phyloP scores from a whole-genome alignment of 257 asterid species.

The Lycium ferocissimum region DNA sequence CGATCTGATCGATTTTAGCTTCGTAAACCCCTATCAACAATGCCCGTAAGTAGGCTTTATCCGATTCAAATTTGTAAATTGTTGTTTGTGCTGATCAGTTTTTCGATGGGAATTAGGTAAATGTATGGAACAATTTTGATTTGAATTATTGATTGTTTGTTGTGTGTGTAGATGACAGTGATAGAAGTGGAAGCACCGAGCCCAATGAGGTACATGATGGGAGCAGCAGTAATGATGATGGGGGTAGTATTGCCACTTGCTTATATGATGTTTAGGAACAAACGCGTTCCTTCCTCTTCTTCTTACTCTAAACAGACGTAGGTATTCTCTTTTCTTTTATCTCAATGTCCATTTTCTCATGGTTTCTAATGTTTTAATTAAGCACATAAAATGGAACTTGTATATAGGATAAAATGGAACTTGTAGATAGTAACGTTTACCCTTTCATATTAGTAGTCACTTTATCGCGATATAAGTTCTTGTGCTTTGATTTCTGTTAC shows the following conservation, averaged over 20 bases:
- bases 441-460: too few relatives aligned
- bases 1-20: constrained; percentile 17
- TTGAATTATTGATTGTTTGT: not conserved
- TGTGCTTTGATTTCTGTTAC: too few relatives aligned
- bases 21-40: not conserved
- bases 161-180: constrained; percentile 53
- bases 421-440: too few relatives aligned
- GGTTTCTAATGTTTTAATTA: too few relatives aligned
- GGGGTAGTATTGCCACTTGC: constrained; percentile 90
- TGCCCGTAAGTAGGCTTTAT: not conserved
- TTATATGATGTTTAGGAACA: constrained; percentile 94
- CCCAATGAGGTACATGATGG: constrained; percentile 77
- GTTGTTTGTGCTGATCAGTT: not conserved
- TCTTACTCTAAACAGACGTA: constrained; percentile 98
- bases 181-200: constrained; percentile 86
- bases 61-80: not conserved
- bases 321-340: constrained; percentile 66
- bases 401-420: too few relatives aligned
- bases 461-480: too few relatives aligned
- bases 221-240: constrained; percentile 79
- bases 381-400: too few relatives aligned
- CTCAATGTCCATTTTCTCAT: too few relatives aligned
- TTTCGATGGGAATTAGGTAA: not conserved
- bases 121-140: too few relatives aligned
- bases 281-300: constrained; percentile 76